A percentile compares a stretch with the other conserved stretches of the same genome.
These are phyloP conservation scores for Sporothrix pallida DNA, from an alignment of 2,329 filamentous ascomycete species.

Conservation along the genomic window DNA sequence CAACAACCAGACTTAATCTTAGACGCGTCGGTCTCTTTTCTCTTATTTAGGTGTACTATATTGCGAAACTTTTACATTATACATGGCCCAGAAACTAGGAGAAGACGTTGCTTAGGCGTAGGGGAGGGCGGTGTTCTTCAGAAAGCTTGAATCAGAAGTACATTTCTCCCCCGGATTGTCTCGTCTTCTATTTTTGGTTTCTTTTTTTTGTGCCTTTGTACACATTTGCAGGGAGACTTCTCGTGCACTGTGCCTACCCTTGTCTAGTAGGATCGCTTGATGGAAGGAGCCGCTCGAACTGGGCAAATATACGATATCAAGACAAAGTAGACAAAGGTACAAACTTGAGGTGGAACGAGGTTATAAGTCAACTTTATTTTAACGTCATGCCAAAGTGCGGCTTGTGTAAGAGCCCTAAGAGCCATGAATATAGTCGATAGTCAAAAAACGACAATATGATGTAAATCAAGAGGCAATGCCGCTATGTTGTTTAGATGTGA, in stretches of 20 bases:
- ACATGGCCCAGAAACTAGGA: not conserved
- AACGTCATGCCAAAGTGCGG: not conserved
- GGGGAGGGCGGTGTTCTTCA: not conserved
- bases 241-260: not conserved
- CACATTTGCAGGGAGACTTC: not conserved
- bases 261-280: not conserved
- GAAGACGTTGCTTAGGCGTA: not conserved
- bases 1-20: too few relatives aligned
- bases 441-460: too few relatives aligned
- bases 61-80: not conserved
- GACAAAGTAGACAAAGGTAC: not conserved
- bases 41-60: not conserved
- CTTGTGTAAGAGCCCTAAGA: too few relatives aligned
- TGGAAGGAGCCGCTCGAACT: not conserved
- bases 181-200: not conserved
- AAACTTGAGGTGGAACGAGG: not conserved
- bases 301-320: slow-evolving; percentile 6
- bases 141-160: slow-evolving; percentile 5
- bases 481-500: too few relatives aligned
- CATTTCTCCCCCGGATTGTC: not conserved
- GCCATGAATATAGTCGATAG: not conserved
- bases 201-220: not conserved
- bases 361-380: slow-evolving; percentile 1
- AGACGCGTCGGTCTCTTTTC: not conserved
- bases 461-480: too few relatives aligned